These are phyloP conservation scores for Avena sativa DNA, from an alignment of 176 grass and related monocot genomes.

Conservation along the genomic window DNA sequence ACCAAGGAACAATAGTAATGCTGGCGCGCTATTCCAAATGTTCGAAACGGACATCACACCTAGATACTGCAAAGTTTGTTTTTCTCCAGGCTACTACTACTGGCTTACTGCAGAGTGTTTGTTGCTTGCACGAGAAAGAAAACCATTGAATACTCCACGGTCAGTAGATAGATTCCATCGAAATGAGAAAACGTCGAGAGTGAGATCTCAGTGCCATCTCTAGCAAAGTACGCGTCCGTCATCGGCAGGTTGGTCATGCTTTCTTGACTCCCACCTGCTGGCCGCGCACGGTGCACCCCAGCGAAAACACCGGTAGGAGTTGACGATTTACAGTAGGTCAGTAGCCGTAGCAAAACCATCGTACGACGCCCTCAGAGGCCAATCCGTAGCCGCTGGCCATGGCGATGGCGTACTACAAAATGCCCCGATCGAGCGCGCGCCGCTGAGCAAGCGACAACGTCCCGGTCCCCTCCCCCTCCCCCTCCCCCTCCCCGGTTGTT, in stretches of 20 bases:
- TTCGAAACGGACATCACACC: slow-evolving; percentile 6
- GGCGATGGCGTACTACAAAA: slow-evolving; percentile 16
- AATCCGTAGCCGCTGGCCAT: neutral
- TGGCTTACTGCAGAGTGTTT: neutral
- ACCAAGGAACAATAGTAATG: neutral
- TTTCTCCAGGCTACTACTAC: neutral
- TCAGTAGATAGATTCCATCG: slow-evolving; percentile 21
- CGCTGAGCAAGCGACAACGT: slow-evolving; percentile 9
- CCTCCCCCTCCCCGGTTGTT: neutral
- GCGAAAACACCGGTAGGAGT: neutral
- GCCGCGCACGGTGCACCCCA: neutral
- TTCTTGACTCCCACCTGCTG: neutral
- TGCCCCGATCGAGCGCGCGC: neutral
- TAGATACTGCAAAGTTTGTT: neutral
- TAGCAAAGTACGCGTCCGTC: neutral
- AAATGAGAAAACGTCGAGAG: neutral
- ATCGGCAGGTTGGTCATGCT: neutral
- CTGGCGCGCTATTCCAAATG: neutral
- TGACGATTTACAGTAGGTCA: slow-evolving; percentile 7
- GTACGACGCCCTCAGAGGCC: neutral
- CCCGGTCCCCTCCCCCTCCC: neutral
- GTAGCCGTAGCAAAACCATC: neutral
- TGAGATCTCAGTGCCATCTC: neutral
- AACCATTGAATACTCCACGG: neutral
- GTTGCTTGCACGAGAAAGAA: slow-evolving; percentile 23